Evolutionary conservation across 2,329 filamentous ascomycete species (phyloP).

Genomic region (Trichoderma afroharzianum): DNA sequence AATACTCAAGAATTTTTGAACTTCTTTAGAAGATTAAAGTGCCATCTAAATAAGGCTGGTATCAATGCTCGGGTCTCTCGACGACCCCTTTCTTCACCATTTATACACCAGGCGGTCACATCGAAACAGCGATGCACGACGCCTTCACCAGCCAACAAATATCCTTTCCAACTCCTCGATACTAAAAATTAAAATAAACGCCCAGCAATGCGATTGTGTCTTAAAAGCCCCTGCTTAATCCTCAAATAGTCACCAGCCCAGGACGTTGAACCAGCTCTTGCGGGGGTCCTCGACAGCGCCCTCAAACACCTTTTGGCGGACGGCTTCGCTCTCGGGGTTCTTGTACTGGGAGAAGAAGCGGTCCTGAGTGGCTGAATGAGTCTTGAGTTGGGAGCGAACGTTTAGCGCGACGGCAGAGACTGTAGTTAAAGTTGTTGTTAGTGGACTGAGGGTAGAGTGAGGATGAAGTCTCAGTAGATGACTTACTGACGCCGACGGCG

Average conservation of each 20-base stretch:
- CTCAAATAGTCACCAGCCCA: neutral
- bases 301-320: neutral
- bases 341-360: neutral
- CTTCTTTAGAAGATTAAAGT: neutral
- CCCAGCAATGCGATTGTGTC: neutral
- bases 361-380: neutral
- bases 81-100: neutral
- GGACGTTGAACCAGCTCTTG: neutral
- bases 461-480: neutral
- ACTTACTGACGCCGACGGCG: neutral
- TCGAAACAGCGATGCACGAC: neutral
- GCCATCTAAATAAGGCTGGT: neutral
- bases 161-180: neutral
- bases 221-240: neutral
- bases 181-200: neutral
- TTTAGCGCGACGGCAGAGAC: neutral
- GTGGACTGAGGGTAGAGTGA: neutral
- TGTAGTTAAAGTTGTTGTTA: neutral
- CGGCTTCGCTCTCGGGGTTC: neutral
- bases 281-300: neutral
- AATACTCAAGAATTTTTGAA: neutral
- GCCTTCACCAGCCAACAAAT: neutral
- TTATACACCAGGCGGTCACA: neutral
- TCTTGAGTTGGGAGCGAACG: neutral
- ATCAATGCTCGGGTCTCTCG: neutral